phyloP scores from a whole-genome alignment of 495 filamentous ascomycete genomes.

The Neurospora africana region DNA sequence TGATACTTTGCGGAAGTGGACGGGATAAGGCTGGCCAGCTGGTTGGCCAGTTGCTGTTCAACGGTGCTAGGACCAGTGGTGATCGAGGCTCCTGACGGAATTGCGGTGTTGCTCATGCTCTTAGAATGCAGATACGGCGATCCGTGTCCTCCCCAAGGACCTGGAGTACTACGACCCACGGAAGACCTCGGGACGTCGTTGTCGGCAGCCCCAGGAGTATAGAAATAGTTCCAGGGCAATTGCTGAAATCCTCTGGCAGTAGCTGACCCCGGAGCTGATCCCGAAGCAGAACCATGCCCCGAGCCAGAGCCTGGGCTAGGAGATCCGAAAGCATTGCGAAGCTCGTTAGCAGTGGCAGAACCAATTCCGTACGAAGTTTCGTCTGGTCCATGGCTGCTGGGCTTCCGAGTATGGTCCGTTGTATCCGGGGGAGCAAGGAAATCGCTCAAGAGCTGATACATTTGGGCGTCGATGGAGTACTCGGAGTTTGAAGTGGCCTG shows the following conservation, averaged over 20 bases:
- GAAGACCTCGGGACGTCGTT: slow-evolving; percentile 1
- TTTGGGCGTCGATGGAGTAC: slow-evolving; percentile 21
- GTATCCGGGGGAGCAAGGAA: slow-evolving; percentile 28
- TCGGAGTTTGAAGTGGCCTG: slow-evolving; percentile 9
- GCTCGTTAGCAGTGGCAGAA: slow-evolving; percentile 26
- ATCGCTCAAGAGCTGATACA: slow-evolving; percentile 32
- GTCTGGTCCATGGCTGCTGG: slow-evolving; percentile 8
- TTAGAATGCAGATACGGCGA: slow-evolving; percentile 7
- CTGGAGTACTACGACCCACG: not conserved
- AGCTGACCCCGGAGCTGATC: slow-evolving; percentile 25
- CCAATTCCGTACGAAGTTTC: slow-evolving; percentile 32
- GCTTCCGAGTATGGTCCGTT: not conserved
- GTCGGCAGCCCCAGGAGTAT: slow-evolving; percentile 22
- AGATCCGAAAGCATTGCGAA: slow-evolving; percentile 18
- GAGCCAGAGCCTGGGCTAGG: slow-evolving; percentile 11
- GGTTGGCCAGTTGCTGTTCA: slow-evolving; percentile 2
- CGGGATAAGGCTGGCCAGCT: not conserved
- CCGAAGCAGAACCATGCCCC: not conserved
- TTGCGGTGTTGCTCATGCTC: slow-evolving; percentile 11
- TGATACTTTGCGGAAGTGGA: not conserved
- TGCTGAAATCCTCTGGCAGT: slow-evolving; percentile 28
- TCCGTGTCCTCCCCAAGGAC: slow-evolving; percentile 3
- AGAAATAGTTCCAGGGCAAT: slow-evolving; percentile 36
- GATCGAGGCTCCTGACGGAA: not conserved
- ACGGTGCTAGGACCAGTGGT: not conserved